Conservation (phyloP, 2,329 filamentous ascomycete genomes). For the Tolypocladium album region DNA sequence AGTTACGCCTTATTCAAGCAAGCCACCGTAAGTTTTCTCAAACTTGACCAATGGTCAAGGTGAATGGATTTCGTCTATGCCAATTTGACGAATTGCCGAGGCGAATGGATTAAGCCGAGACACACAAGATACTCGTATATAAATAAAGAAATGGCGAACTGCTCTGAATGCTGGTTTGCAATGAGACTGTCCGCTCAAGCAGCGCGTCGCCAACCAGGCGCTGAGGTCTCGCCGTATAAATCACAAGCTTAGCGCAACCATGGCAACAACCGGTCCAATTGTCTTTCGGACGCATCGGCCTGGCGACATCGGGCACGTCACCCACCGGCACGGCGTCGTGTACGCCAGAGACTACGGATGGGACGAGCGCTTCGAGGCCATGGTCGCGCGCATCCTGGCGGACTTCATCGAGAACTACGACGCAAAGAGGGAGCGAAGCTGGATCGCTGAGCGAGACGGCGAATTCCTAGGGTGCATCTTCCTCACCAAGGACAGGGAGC, state of each 20-base stretch:
- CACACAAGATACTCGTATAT: neutral
- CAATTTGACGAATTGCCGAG: too few species aligned
- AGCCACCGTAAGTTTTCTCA: neutral
- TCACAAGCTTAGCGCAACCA: neutral
- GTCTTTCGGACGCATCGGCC: constrained; percentile 7
- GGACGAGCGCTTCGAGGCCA: constrained; percentile 11
- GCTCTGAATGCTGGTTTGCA: neutral
- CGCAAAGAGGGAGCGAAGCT: constrained; percentile 12
- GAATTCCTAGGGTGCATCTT: constrained; percentile 14
- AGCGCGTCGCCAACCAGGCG: neutral
- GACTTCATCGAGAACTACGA: constrained; percentile 14
- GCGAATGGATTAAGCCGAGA: neutral
- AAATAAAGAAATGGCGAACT: neutral
- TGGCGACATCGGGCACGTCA: constrained; percentile 13
- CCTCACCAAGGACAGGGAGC: constrained; percentile 8
- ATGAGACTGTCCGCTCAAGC: neutral
- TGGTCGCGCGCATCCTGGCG: constrained; percentile 10
- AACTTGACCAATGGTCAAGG: too few species aligned
- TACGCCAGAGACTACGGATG: constrained; percentile 10
- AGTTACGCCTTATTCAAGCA: neutral
- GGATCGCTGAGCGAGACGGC: constrained; percentile 14
- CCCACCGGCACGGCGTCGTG: constrained; percentile 11
- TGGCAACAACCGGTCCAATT: neutral
- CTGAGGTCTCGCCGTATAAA: neutral
- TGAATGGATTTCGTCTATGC: too few species aligned